A percentile compares a stretch with the other conserved stretches of the same genome.
These are phyloP conservation scores for Cyphellophora attinorum DNA, from an alignment of 2,329 filamentous ascomycete genomes.

Conservation along the genomic window DNA sequence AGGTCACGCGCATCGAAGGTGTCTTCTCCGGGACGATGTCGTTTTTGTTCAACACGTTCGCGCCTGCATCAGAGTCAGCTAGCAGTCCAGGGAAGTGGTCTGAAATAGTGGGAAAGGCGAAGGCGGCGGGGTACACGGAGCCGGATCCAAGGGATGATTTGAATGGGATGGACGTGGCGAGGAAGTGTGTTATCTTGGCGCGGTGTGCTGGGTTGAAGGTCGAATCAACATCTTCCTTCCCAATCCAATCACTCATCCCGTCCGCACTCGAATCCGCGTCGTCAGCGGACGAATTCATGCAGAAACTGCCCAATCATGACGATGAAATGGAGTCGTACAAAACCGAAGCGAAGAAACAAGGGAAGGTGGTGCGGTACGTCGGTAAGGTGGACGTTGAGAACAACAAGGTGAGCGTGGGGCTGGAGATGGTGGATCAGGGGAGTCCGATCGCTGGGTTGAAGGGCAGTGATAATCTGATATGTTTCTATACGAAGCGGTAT, in stretches of 20 bases:
- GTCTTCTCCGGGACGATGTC: slow-evolving; percentile 97
- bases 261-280: slow-evolving; percentile 67
- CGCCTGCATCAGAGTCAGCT: slow-evolving; percentile 64
- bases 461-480: slow-evolving; percentile 98
- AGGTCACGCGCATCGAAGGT: slow-evolving; percentile 85
- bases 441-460: slow-evolving; percentile 90
- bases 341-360: slow-evolving; percentile 70
- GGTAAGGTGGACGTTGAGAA: slow-evolving; percentile 81
- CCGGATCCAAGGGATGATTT: slow-evolving; percentile 79
- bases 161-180: slow-evolving; percentile 82
- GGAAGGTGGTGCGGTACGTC: slow-evolving; percentile 89
- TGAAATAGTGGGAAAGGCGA: slow-evolving; percentile 82
- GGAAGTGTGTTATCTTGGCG: slow-evolving; percentile 91
- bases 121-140: slow-evolving; percentile 86
- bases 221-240: slow-evolving; percentile 77
- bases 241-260: slow-evolving; percentile 88
- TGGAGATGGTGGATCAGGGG: slow-evolving; percentile 79
- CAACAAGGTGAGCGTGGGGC: slow-evolving; percentile 77
- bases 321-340: slow-evolving; percentile 83
- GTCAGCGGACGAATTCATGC: slow-evolving; percentile 78
- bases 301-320: slow-evolving; percentile 72
- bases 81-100: slow-evolving; percentile 62
- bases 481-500: slow-evolving; percentile 95
- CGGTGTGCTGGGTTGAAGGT: slow-evolving; percentile 74
- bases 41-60: slow-evolving; percentile 96